phyloP scores from a whole-genome alignment of 139 green algal species.

The Diplosphaera chodatii region DNA sequence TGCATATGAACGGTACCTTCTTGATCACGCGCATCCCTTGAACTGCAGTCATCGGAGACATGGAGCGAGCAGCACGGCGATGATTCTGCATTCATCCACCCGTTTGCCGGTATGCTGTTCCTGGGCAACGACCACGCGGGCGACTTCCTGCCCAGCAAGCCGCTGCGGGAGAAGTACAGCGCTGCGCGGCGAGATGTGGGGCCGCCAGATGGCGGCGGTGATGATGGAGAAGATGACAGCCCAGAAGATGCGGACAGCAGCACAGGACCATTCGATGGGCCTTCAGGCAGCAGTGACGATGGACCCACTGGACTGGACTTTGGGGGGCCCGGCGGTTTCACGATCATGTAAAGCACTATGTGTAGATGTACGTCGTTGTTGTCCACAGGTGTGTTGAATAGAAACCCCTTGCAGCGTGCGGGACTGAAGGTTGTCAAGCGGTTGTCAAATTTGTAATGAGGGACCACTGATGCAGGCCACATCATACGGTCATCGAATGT shows the following conservation, averaged over 20 bases:
- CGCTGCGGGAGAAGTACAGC: slow-evolving; percentile 65
- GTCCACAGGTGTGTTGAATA: too few species aligned
- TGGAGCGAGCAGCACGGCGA: slow-evolving; percentile 32
- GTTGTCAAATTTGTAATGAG: too few species aligned
- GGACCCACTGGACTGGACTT: neutral
- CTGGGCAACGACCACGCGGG: slow-evolving; percentile 66
- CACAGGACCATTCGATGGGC: neutral
- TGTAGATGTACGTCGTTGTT: too few species aligned
- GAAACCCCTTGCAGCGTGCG: too few species aligned
- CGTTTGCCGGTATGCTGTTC: slow-evolving; percentile 72
- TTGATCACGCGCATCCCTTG: too few species aligned
- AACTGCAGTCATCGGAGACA: slow-evolving; percentile 8
- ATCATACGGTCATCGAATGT: too few species aligned
- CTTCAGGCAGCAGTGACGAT: neutral
- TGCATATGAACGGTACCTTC: too few species aligned
- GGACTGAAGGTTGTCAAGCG: too few species aligned
- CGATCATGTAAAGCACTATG: too few species aligned
- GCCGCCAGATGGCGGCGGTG: slow-evolving; percentile 9
- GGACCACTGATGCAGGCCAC: too few species aligned
- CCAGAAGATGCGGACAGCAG: neutral
- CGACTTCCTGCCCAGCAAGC: slow-evolving; percentile 64
- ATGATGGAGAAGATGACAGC: slow-evolving; percentile 11
- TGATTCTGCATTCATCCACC: slow-evolving; percentile 48
- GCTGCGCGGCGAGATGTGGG: slow-evolving; percentile 45
- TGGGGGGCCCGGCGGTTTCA: neutral